Base-by-base conservation (phyloP, 2,329 filamentous ascomycete species). In the Diplodia corticola region DNA sequence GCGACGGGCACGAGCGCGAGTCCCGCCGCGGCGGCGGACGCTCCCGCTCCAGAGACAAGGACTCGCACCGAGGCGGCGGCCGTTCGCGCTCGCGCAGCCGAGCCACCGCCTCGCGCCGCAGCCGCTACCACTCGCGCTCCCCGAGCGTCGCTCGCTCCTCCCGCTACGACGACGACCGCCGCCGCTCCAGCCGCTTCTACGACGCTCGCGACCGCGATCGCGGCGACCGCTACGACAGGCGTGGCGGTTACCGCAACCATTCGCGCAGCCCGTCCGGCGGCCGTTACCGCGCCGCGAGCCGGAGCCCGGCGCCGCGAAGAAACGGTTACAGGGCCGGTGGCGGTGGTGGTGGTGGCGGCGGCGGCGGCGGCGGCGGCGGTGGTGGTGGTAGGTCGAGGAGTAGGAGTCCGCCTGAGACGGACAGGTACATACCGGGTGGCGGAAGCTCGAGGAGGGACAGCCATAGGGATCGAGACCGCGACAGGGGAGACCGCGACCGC, bases 341-440 rank as follows among this genome's bases (percentile, higher is more conserved):
- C n/a, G n/a, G n/a, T n/a, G n/a, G n/a, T n/a, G n/a, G n/a, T n/a
- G n/a, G n/a, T n/a, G n/a, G n/a, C n/a, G n/a, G n/a, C n/a, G n/a
- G n/a, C n/a, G n/a, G n/a, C n/a, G n/a, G n/a, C n/a, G n/a, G n/a
- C n/a, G n/a, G n/a, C n/a, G n/a, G n/a, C n/a, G n/a, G n/a, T n/a
- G n/a, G n/a, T n/a, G n/a, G 66, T 26, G 67, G 59, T 9, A 57
- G 66, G 20, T 71, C 71, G 44, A 63, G 69, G 22, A 67, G 67
- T 20, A 65, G 76, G 20, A 79, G 76, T 64, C 77, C 73, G 1
- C 74, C 77, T 15, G 74, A 75, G 26, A 79, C 79, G 28, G 77
- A 78, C 57, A 69, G 77, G 4, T 79, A 78, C 51, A 69, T 78
- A 5, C 77, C 76, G 20, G 73, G 72, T 22, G 69, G 70, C n/a